Evolutionary conservation across 495 filamentous ascomycete genomes (phyloP).

Genomic region (Penicillium lagena): DNA sequence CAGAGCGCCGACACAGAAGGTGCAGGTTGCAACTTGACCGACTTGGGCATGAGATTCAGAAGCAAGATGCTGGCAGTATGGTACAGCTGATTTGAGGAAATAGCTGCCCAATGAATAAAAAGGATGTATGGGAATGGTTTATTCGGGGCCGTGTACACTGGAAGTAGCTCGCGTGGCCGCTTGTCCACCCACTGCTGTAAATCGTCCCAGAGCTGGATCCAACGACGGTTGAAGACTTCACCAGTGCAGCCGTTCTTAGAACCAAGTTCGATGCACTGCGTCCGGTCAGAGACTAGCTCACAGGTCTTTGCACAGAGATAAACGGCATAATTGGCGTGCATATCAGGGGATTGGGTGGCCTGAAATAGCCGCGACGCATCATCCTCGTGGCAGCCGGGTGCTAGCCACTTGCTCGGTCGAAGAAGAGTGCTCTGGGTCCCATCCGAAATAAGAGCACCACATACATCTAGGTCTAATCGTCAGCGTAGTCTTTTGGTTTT

Average conservation of each 20-base stretch:
- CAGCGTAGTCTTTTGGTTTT: background rate
- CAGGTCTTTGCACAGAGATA: constrained; percentile 37
- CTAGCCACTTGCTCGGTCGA: constrained; percentile 34
- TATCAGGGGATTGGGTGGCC: constrained; percentile 23
- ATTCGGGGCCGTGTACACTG: constrained; percentile 22
- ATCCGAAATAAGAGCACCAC: constrained; percentile 40
- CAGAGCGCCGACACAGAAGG: constrained; percentile 26
- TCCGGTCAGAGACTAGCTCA: constrained; percentile 33
- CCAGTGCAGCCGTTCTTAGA: constrained; percentile 23
- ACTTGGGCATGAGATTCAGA: constrained; percentile 31
- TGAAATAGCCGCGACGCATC: constrained; percentile 24
- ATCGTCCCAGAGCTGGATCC: constrained; percentile 35
- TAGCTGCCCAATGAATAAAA: constrained; percentile 40
- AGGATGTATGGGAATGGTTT: constrained; percentile 39
- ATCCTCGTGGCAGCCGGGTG: constrained; percentile 19
- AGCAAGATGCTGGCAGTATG: constrained; percentile 42
- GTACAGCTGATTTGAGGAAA: constrained; percentile 43
- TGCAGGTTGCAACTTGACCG: constrained; percentile 19
- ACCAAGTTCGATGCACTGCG: constrained; percentile 28
- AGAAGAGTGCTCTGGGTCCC: constrained; percentile 38
- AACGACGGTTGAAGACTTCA: constrained; percentile 19
- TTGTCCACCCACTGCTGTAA: constrained; percentile 34
- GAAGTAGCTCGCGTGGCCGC: constrained; percentile 33
- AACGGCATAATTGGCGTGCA: constrained; percentile 43
- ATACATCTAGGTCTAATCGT: constrained; percentile 27